Percentiles rank a stretch among this genome's conserved stretches.
phyloP scores from a whole-genome alignment of 2,329 filamentous ascomycete genomes.

The Fusarium beomiforme region DNA sequence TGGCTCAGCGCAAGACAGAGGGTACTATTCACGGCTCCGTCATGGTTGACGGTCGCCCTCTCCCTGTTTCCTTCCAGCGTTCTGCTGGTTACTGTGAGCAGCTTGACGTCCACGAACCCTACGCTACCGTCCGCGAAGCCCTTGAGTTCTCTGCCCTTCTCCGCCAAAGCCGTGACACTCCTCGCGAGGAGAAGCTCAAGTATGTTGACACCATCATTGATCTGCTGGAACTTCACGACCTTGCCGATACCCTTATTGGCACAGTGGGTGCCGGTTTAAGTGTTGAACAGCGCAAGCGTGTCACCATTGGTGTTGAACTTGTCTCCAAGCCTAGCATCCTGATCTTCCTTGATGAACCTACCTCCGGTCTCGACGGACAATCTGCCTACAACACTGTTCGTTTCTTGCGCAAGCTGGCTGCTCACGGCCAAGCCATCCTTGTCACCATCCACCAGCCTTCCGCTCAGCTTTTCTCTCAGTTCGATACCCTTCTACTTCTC shows the following conservation, averaged over 20 bases:
- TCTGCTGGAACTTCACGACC: slow-evolving; percentile 59
- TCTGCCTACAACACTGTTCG: slow-evolving; percentile 73
- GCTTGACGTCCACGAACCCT: slow-evolving; percentile 80
- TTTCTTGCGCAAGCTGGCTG: slow-evolving; percentile 73
- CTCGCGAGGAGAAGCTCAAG: slow-evolving; percentile 74
- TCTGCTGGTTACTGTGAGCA: slow-evolving; percentile 85
- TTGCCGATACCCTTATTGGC: slow-evolving; percentile 60
- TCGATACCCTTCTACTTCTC: slow-evolving; percentile 72
- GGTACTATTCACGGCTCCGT: slow-evolving; percentile 80
- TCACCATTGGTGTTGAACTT: slow-evolving; percentile 70
- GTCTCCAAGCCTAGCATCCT: slow-evolving; percentile 69
- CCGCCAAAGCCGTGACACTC: slow-evolving; percentile 72
- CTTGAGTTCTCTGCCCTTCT: slow-evolving; percentile 79
- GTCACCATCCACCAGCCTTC: slow-evolving; percentile 79
- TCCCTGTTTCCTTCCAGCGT: slow-evolving; percentile 79
- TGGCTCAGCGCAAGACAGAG: slow-evolving; percentile 82
- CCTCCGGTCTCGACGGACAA: slow-evolving; percentile 73
- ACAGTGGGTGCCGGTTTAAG: slow-evolving; percentile 62
- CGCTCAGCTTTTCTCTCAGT: slow-evolving; percentile 71
- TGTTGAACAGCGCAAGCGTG: slow-evolving; percentile 63
- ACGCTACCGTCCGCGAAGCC: slow-evolving; percentile 79
- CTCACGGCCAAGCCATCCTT: slow-evolving; percentile 72
- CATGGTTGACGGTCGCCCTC: slow-evolving; percentile 77
- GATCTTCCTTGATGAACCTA: slow-evolving; percentile 71
- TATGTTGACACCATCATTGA: slow-evolving; percentile 86